Base-by-base conservation (phyloP, 2,329 filamentous ascomycete species). In the Xylariaceae sp. region DNA sequence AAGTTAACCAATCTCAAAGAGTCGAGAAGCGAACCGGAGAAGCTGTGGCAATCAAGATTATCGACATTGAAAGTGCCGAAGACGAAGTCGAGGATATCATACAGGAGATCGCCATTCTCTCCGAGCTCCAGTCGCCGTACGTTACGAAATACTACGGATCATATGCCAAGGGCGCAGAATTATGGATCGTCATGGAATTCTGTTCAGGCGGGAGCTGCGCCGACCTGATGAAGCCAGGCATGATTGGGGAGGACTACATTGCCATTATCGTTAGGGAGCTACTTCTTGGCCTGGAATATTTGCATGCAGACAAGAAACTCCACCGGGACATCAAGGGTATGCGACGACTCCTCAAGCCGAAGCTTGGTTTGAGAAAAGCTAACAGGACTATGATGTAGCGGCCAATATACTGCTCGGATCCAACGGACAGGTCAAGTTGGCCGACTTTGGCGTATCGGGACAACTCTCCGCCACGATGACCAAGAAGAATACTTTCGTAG, bases 151-250 rank as follows among this genome's bases (percentile, higher is more conserved):
- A 99, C 78, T 92, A 96, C 76, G 94, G 94, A 62, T 97, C 93
- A 51, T 97, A 94, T 69, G 85, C 96, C 64, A 96, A 96, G 69
- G 94, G 93, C 20, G 94, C 92, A 2, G 91, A 97, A 76, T 77
- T 99, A 66, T 99, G 94, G 94, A 99, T 99, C 65, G 92, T 97
- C 72, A 99, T 99, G 94, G 94, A 99, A 73, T 99, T 94, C 68
- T 99, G 94, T 74, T 92, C 93, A 1, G 94, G 94, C 18, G 94
- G 94, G 4, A 97, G 93, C 74, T 97, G 94, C 69, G 92, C 91
- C 41, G 94, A 97, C 70, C 77, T 99, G 57, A 89, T 99, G 87
- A 96, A 96, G 76, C 92, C 94, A 0, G 94, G 94, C 20, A 76
- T 87, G 33, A 93, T 99, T 57, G 85, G 87, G 16, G 94, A 99